phyloP scores from a whole-genome alignment of 1,284 basidiomycete genomes.

The Sanghuangporus sanghuang region DNA sequence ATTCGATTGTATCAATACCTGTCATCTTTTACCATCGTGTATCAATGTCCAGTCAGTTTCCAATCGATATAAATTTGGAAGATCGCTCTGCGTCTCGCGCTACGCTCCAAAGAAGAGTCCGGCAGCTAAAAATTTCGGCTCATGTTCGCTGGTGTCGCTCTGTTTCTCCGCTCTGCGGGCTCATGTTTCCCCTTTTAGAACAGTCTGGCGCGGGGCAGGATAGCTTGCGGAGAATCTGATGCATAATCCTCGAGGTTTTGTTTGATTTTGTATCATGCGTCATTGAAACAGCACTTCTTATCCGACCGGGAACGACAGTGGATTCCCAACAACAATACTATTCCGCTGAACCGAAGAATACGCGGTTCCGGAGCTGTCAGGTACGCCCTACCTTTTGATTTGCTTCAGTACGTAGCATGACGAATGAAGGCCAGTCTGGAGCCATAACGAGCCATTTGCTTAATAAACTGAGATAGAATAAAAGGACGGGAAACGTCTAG shows the following conservation, averaged over 20 bases:
- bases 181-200: background rate
- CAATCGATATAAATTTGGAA: too few relatives aligned
- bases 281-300: too few relatives aligned
- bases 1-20: background rate
- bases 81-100: background rate
- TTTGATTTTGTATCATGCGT: background rate
- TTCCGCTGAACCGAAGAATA: background rate
- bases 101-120: background rate
- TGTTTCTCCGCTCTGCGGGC: constrained; percentile 1
- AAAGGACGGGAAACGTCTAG: background rate
- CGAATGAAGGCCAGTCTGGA: background rate
- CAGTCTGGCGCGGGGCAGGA: background rate
- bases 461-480: background rate
- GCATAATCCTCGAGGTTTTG: constrained; percentile 20
- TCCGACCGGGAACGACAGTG: background rate
- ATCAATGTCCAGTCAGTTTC: too few relatives aligned
- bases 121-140: background rate
- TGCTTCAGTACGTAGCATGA: background rate
- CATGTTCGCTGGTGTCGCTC: background rate
- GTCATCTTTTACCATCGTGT: background rate
- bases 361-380: background rate
- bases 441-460: background rate
- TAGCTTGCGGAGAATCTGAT: constrained; percentile 17
- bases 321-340: background rate
- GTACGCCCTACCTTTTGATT: background rate